Percentiles rank a stretch among this genome's conserved stretches.
These are phyloP conservation scores for Cladorrhinum sp. DNA, from an alignment of 2,329 filamentous ascomycete genomes.

Conservation along the genomic window DNA sequence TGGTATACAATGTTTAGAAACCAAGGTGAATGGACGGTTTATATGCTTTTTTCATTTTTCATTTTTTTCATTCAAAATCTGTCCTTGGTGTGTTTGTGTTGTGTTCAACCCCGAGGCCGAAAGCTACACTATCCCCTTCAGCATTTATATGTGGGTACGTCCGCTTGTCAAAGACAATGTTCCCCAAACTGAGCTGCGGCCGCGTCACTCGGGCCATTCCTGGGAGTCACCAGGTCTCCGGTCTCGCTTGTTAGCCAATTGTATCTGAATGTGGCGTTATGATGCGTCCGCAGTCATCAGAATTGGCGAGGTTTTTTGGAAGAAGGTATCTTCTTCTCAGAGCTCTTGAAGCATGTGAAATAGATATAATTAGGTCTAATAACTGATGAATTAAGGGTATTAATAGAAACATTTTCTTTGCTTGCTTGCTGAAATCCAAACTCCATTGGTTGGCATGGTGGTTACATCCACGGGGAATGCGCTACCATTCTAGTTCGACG, in stretches of 20 bases:
- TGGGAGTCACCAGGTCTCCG: background rate
- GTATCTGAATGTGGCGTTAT: background rate
- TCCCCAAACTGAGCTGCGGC: background rate
- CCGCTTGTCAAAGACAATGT: background rate
- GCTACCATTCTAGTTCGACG: background rate
- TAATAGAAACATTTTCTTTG: background rate
- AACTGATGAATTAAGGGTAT: background rate
- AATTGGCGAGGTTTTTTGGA: background rate
- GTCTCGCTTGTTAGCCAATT: constrained; percentile 1
- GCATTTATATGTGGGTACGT: background rate
- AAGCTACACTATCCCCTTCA: background rate
- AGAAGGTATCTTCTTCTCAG: background rate
- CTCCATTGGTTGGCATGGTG: background rate
- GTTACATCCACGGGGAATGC: background rate
- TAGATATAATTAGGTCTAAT: background rate
- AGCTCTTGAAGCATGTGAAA: background rate
- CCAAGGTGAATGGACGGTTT: background rate
- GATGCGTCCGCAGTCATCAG: background rate
- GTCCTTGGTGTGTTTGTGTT: background rate
- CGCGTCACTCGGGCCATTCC: background rate
- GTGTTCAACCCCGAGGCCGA: background rate
- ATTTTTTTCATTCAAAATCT: background rate
- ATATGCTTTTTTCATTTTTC: background rate
- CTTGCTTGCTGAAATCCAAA: background rate
- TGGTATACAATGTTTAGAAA: background rate